Conservation (phyloP, 768 basidiomycete genomes). For the Gelatoporia subvermispora region DNA sequence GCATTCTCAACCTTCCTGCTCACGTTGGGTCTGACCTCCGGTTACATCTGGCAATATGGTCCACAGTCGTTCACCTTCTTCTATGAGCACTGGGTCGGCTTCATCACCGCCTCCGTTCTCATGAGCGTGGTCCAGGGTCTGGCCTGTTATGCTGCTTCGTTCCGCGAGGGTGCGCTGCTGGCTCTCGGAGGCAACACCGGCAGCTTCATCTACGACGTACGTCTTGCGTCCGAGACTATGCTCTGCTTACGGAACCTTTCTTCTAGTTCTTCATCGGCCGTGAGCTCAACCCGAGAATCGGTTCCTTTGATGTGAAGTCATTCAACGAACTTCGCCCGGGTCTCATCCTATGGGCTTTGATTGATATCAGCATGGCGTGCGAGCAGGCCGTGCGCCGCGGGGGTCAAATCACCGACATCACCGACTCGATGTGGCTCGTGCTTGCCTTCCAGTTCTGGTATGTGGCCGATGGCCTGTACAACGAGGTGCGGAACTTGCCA, state of each 20-base stretch:
- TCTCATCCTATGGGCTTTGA: conserved; percentile 85
- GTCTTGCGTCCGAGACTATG: conserved; percentile 23
- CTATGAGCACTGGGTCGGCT: conserved; percentile 89
- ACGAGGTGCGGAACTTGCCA: conserved; percentile 56
- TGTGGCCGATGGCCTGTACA: conserved; percentile 80
- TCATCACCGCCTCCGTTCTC: conserved; percentile 74
- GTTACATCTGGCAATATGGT: conserved; percentile 69
- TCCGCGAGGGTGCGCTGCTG: conserved; percentile 63
- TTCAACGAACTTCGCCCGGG: conserved; percentile 86
- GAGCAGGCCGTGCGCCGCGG: conserved; percentile 82
- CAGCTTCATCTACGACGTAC: conserved; percentile 84
- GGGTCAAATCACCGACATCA: conserved; percentile 51
- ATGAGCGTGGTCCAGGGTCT: conserved; percentile 76
- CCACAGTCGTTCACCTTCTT: conserved; percentile 81
- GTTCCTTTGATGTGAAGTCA: conserved; percentile 69
- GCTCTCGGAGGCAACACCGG: conserved; percentile 93
- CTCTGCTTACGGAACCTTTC: neutral
- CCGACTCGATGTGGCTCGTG: conserved; percentile 91
- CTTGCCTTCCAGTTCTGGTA: conserved; percentile 84
- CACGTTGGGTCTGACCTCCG: conserved; percentile 66
- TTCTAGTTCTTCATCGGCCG: conserved; percentile 89
- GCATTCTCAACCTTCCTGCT: conserved; percentile 87
- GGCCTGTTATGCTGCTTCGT: conserved; percentile 68
- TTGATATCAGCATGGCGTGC: conserved; percentile 88
- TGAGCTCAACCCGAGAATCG: conserved; percentile 85